phyloP scores from a whole-genome alignment of 1,284 basidiomycete genomes.

The Kwoniella shivajii region DNA sequence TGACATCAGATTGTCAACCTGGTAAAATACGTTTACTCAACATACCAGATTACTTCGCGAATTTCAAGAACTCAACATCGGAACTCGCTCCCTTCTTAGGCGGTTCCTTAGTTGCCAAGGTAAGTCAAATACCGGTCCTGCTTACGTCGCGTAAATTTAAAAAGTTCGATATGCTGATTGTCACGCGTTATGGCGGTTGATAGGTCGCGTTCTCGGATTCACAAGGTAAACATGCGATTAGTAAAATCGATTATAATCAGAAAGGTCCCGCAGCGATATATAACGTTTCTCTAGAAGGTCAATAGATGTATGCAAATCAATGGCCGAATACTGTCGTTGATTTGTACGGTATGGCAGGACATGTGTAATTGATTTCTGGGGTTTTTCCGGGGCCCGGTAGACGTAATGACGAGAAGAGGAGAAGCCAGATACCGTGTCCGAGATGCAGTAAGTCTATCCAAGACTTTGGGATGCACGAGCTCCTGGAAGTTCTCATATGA shows the following conservation, averaged over 20 bases:
- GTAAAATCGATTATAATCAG: slow-evolving; percentile 53
- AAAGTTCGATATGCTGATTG: neutral
- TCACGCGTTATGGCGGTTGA: neutral
- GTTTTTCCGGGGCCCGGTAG: too few relatives aligned
- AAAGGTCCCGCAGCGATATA: slow-evolving; percentile 51
- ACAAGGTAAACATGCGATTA: slow-evolving; percentile 47
- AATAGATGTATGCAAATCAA: too few relatives aligned
- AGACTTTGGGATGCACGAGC: too few relatives aligned
- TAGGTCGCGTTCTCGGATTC: slow-evolving; percentile 45
- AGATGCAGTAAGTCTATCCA: too few relatives aligned
- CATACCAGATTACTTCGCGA: slow-evolving; percentile 91
- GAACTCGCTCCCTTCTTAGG: slow-evolving; percentile 84
- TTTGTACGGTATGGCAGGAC: too few relatives aligned
- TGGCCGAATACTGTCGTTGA: too few relatives aligned
- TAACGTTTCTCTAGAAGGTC: slow-evolving; percentile 31
- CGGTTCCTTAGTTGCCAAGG: slow-evolving; percentile 83
- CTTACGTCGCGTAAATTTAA: neutral
- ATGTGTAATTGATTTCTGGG: too few relatives aligned
- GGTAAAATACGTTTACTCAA: slow-evolving; percentile 66
- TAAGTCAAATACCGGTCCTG: slow-evolving; percentile 46
- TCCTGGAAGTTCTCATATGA: too few relatives aligned
- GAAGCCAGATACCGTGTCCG: too few relatives aligned
- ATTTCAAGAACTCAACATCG: slow-evolving; percentile 81
- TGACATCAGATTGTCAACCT: slow-evolving; percentile 61
- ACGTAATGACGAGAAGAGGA: too few relatives aligned